These are phyloP conservation scores for Pulveroboletus sp. DNA, from an alignment of 768 basidiomycete species.

Conservation along the genomic window DNA sequence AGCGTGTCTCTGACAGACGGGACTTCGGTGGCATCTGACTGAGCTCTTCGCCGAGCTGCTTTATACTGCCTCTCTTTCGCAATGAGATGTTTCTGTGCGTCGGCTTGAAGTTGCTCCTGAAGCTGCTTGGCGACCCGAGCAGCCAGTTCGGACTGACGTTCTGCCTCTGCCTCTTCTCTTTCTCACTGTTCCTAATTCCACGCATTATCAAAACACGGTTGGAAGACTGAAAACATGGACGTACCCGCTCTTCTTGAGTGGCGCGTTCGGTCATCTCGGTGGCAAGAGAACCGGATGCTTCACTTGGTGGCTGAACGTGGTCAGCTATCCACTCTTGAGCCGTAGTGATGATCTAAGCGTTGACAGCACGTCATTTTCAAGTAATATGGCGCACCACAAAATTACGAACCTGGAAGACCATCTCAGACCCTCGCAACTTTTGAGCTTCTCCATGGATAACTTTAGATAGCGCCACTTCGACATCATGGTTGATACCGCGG, in stretches of 20 bases:
- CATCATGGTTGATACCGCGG: constrained; percentile 54
- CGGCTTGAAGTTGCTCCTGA: constrained; percentile 63
- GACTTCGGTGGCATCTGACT: constrained; percentile 69
- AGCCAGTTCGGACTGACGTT: constrained; percentile 47
- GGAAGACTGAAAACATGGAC: constrained; percentile 13
- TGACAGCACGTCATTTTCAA: background rate
- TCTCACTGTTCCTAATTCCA: constrained; percentile 46
- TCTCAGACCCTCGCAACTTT: constrained; percentile 63
- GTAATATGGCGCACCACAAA: background rate
- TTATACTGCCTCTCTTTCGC: constrained; percentile 50
- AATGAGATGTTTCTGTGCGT: constrained; percentile 52
- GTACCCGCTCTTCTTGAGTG: constrained; percentile 62
- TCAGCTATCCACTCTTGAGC: constrained; percentile 69
- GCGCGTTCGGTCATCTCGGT: constrained; percentile 77
- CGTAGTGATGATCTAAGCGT: constrained; percentile 58
- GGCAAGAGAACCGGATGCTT: constrained; percentile 69
- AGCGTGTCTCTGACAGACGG: constrained; percentile 48
- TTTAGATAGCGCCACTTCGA: constrained; percentile 55
- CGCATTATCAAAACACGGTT: background rate
- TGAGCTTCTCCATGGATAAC: constrained; percentile 65
- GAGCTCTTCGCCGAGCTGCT: constrained; percentile 56
- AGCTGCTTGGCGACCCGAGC: constrained; percentile 56
- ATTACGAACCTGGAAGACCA: constrained; percentile 71
- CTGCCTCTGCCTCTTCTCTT: constrained; percentile 55
- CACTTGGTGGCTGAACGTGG: constrained; percentile 54